Evolutionary conservation across 1,284 basidiomycete genomes (phyloP), one percentile per base, ranked within the genome.

Genomic region (Austroboletus novae-zelandiae): DNA sequence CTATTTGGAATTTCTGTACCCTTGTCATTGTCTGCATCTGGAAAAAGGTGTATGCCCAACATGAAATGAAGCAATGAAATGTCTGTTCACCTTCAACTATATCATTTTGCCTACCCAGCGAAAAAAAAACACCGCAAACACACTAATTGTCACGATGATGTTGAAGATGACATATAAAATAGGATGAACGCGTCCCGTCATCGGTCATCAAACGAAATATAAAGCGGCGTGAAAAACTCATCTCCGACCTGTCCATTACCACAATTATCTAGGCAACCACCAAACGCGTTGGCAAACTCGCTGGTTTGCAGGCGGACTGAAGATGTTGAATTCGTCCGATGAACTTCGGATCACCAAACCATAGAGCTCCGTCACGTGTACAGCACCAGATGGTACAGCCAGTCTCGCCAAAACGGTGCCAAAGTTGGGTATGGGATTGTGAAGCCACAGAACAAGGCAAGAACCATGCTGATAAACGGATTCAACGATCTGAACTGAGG

Each of bases 331-430:
- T 62, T 94, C 91, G 47, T 80, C 76, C 1, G 71, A 60, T 35
- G 78, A 75, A 73, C 93, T 95, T 32, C 61, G 65, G 50, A 97
- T 84, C 0, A 62, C 58, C 9, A 93, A 73, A 14, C 86, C 90
- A 62, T 91, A 81, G 25, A 98, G 75, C 61, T 90, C 91, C 13
- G 87, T 91, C 88, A 80, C 3, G 88, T 91, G 71, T 84, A 92
- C 1, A 84, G 84, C 36, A 75, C 74, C 8, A 89, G 68, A 54
- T 83, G 72, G 67, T 90, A 91, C 39, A 91, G 66, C 87, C 90
- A 94, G 17, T 74, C 73, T 55, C 79, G 71, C 85, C 89, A 94
- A 76, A 92, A 94, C 34, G 70, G 67, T 39, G 77, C 75, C 68
- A 93, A 71, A 0, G 77, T 77, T 3, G 83, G 79, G 56, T 79